Evolutionary conservation across 768 basidiomycete genomes (phyloP).

Genomic region (Pleurotus sapidus): DNA sequence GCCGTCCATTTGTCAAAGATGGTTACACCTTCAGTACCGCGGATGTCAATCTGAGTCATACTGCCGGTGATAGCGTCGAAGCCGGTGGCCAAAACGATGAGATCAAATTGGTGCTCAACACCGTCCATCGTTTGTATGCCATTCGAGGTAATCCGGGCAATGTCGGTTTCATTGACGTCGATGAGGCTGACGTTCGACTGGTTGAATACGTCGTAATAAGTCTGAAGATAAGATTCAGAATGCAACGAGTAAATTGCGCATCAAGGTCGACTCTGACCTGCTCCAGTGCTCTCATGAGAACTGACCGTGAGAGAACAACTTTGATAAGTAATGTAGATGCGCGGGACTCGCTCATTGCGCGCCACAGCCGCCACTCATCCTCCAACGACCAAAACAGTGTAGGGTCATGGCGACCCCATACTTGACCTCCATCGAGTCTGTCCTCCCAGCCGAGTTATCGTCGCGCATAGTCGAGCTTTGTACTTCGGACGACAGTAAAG

Average conservation of each 20-base stretch:
- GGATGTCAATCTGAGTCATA: slow-evolving; percentile 20
- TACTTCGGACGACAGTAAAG: slow-evolving; percentile 28
- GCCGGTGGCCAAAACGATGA: slow-evolving; percentile 21
- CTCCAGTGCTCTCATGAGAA: no score
- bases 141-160: slow-evolving; percentile 15
- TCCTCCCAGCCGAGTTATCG: slow-evolving; percentile 32
- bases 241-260: background rate
- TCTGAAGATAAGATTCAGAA: background rate
- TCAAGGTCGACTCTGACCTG: background rate
- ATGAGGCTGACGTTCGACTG: slow-evolving; percentile 20
- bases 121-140: slow-evolving; percentile 19
- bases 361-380: no score
- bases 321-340: no score
- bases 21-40: slow-evolving; percentile 14
- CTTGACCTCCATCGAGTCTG: slow-evolving; percentile 23
- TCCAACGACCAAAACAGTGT: no score
- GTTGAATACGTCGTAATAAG: slow-evolving; percentile 22
- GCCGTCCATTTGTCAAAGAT: slow-evolving; percentile 21
- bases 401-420: background rate
- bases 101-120: slow-evolving; percentile 17
- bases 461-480: slow-evolving; percentile 28
- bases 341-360: no score
- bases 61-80: slow-evolving; percentile 22
- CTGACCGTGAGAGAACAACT: no score
- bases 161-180: slow-evolving; percentile 17